Evolutionary conservation across 225 moss, liverwort and hornwort species (phyloP), one percentile per base, ranked within the genome.

Genomic region (Polytrichum commune): DNA sequence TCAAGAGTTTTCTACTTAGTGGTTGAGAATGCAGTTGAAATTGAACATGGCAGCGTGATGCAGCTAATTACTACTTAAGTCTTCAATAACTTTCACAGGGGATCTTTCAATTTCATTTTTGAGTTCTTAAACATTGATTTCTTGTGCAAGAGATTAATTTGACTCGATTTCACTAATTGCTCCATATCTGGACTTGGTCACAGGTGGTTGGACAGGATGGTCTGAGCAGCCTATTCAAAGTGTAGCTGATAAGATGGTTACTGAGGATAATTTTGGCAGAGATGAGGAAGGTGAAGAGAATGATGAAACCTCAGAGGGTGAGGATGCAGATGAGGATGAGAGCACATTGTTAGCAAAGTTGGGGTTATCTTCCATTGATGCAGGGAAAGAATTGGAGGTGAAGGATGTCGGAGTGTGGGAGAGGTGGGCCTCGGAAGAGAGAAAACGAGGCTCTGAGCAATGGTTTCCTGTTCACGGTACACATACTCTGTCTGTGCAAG

Each of bases 191-290:
- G 38, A 58, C 65, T 70, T 60, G 53, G 76, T 60, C 46, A 74
- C 77, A 90, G 97, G 97, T 60, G 98, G 95, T 64, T 98, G 98
- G 98, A 89, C 93, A 65, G 98, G 98, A 62, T 98, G 98, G 98
- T 84, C 90, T 64, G 87, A 86, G 66, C 83, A 75, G 71, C 71
- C 71, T 29, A 60, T 61, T 64, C 74, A 62, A 18, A 76, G 68
- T 54, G 71, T 61, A 69, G 33, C 69, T 33, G 72, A 73, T 29
- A 71, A 77, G 66, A 83, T 64, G 18, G 67, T 78, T 77, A 74
- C 77, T 54, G 61, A 55, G 71, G 76, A 75, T 82, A 79, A 84
- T 58, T 74, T 83, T 73, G 73, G 70, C 29, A 73, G 63, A 38
- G 13, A 38, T 72, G 80, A 79, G 38, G 90, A 85, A 53, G 87